Evolutionary conservation across 768 basidiomycete species (phyloP).

Genomic region (Mycena filopes): DNA sequence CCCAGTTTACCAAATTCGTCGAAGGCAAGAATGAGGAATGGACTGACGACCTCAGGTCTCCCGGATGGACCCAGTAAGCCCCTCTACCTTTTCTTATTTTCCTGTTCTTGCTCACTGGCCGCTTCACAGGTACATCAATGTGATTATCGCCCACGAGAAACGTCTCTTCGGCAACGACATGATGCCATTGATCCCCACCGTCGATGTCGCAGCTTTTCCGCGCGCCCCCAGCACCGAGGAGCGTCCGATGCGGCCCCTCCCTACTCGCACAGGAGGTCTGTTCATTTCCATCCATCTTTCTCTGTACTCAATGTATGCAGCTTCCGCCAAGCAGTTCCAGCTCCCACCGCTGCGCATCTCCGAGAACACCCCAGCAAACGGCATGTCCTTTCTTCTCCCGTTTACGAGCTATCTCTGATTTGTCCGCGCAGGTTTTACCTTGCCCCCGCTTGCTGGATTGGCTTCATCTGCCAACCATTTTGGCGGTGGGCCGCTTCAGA

Average conservation of each 20-base stretch:
- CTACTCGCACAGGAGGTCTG: neutral
- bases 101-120: neutral
- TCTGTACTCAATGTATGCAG: neutral
- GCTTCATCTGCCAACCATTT: neutral
- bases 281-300: no score
- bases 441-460: neutral
- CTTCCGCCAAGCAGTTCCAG: neutral
- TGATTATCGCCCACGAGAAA: neutral
- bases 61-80: neutral
- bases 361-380: neutral
- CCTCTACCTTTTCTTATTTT: neutral
- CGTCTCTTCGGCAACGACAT: slow-evolving; percentile 1
- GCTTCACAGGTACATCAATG: neutral
- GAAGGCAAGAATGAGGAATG: slow-evolving; percentile 3
- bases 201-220: neutral
- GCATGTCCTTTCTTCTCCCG: neutral
- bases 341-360: neutral
- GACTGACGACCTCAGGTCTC: neutral
- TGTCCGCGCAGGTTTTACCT: neutral
- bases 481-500: neutral
- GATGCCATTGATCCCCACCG: neutral
- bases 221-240: neutral
- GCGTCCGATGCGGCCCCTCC: neutral
- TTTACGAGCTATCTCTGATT: neutral
- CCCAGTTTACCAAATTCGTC: neutral